These are phyloP conservation scores for Limtongia smithiae DNA, from an alignment of 805 yeast species.

Conservation along the genomic window DNA sequence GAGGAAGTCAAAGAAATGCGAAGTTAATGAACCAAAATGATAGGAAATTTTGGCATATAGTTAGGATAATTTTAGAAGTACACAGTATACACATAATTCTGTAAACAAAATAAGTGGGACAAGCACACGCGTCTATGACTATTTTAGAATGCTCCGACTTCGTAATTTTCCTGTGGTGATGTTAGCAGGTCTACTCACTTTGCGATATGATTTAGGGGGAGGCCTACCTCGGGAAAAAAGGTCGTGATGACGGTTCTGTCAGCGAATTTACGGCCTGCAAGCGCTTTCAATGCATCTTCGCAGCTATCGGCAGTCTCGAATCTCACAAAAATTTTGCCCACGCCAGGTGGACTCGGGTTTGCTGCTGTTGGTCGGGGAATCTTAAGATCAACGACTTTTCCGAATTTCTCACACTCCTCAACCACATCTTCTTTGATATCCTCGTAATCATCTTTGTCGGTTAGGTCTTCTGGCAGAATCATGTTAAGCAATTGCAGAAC, in stretches of 20 bases:
- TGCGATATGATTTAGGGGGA: background rate
- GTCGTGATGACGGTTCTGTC: slow-evolving; percentile 67
- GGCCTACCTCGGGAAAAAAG: slow-evolving; percentile 48
- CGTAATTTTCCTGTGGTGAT: slow-evolving; percentile 39
- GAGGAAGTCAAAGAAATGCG: slow-evolving; percentile 22
- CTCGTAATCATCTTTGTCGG: slow-evolving; percentile 47
- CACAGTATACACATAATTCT: no score
- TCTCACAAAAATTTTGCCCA: slow-evolving; percentile 70
- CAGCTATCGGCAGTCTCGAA: slow-evolving; percentile 55
- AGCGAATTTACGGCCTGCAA: slow-evolving; percentile 65
- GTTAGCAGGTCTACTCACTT: background rate
- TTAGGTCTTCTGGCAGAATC: slow-evolving; percentile 60
- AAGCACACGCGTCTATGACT: no score
- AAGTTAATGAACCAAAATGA: no score
- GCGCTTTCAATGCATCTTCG: slow-evolving; percentile 48
- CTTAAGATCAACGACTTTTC: slow-evolving; percentile 50
- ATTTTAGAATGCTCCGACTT: slow-evolving; percentile 38
- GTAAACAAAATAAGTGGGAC: no score
- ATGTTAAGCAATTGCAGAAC: slow-evolving; percentile 67
- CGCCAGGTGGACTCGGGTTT: slow-evolving; percentile 50
- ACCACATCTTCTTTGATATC: slow-evolving; percentile 53
- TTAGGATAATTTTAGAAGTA: no score
- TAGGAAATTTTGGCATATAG: no score
- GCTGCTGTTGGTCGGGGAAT: slow-evolving; percentile 56
- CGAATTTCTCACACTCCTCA: slow-evolving; percentile 49